Conservation (phyloP, 176 grass and related monocot species). For the Eragrostis nindensis region DNA sequence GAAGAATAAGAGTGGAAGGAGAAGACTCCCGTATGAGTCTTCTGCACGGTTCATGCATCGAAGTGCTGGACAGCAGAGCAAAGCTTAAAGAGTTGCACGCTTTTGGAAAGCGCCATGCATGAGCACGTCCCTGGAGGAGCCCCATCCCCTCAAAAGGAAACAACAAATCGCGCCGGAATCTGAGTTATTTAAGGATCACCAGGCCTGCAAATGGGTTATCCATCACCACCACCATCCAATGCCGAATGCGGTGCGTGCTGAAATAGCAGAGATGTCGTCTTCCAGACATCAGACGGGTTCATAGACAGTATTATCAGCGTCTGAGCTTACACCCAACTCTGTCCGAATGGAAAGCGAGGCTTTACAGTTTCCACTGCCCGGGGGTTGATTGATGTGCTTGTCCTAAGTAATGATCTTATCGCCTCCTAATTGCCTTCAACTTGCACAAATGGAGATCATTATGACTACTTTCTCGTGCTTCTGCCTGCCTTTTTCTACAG, state of each 20-base stretch:
- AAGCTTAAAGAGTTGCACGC: constrained; percentile 26
- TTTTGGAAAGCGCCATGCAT: constrained; percentile 38
- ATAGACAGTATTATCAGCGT: constrained; percentile 35
- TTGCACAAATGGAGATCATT: constrained; percentile 38
- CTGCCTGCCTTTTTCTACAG: not conserved
- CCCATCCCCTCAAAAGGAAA: constrained; percentile 35
- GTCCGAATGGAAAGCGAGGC: constrained; percentile 43
- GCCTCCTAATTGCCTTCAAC: constrained; percentile 14
- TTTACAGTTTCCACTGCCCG: constrained; percentile 44
- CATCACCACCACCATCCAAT: constrained; percentile 43
- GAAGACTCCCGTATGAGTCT: constrained; percentile 15
- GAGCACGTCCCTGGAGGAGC: constrained; percentile 22
- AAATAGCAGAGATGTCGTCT: constrained; percentile 8
- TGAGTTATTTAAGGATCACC: constrained; percentile 31
- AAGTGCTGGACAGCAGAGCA: constrained; percentile 43
- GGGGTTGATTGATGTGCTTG: constrained; percentile 6
- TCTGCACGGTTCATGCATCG: constrained; percentile 5
- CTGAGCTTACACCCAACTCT: constrained; percentile 34
- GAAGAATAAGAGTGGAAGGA: constrained; percentile 23
- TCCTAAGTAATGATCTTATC: constrained; percentile 36
- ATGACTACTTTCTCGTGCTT: constrained; percentile 29
- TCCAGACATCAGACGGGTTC: constrained; percentile 21
- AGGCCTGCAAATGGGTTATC: not conserved
- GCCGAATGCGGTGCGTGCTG: not conserved
- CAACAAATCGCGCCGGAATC: constrained; percentile 21